These are phyloP conservation scores for Botryotinia convoluta DNA, from an alignment of 2,329 filamentous ascomycete species.

Conservation along the genomic window DNA sequence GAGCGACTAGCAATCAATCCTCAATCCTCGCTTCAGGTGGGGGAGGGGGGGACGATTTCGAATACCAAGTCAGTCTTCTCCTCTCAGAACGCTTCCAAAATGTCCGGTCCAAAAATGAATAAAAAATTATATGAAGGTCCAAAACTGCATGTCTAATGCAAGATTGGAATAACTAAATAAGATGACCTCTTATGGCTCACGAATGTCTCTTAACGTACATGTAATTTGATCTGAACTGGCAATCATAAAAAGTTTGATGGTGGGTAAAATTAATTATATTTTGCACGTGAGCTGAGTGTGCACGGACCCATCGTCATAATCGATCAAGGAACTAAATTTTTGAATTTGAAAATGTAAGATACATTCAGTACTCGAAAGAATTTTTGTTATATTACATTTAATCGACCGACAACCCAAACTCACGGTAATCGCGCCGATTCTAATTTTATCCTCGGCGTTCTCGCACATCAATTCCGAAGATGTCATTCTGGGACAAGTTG, in stretches of 20 bases:
- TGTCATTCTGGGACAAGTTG: conserved; percentile 43
- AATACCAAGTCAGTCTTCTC: not conserved
- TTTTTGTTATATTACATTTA: conserved; percentile 11
- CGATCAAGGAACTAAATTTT: conserved; percentile 17
- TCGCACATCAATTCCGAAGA: conserved; percentile 25
- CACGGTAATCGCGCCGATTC: not conserved
- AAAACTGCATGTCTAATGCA: not conserved
- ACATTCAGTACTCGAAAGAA: not conserved
- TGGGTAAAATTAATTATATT: not conserved
- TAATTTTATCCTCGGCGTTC: not conserved
- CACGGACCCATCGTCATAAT: conserved; percentile 19
- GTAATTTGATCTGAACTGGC: not conserved
- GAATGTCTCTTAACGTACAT: not conserved
- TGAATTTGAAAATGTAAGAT: conserved; percentile 8
- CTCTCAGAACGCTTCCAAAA: not conserved
- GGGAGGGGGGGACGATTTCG: not conserved
- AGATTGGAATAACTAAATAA: not conserved
- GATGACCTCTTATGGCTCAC: not conserved
- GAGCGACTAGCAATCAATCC: not conserved
- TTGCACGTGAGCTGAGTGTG: conserved; percentile 3
- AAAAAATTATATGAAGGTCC: not conserved
- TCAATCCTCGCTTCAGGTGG: conserved; percentile 13
- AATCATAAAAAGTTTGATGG: conserved; percentile 14
- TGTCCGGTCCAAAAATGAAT: not conserved
- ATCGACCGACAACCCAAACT: not conserved